These are phyloP conservation scores for Stylosanthes scabra DNA, from an alignment of 331 rosid species.

Conservation along the genomic window DNA sequence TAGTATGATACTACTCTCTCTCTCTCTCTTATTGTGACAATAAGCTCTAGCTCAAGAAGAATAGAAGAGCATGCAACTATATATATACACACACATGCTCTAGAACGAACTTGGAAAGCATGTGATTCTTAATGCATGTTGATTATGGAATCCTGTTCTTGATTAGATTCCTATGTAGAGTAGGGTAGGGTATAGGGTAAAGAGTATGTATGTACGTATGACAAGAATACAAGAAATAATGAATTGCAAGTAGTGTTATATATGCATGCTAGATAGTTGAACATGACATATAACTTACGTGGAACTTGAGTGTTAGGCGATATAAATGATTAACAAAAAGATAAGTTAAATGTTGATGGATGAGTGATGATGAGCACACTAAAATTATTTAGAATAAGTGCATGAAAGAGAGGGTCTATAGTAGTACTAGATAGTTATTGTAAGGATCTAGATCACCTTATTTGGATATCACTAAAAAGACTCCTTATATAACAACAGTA, in stretches of 20 bases:
- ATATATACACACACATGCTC: slow-evolving; percentile 14
- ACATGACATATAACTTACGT: too few species aligned
- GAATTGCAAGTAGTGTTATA: not conserved
- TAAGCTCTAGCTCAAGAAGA: slow-evolving; percentile 34
- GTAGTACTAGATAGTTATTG: too few species aligned
- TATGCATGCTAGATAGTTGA: too few species aligned
- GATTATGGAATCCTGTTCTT: slow-evolving; percentile 50
- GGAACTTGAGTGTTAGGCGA: too few species aligned
- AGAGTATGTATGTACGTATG: not conserved
- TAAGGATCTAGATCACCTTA: too few species aligned
- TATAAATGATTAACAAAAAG: too few species aligned
- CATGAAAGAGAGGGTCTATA: too few species aligned
- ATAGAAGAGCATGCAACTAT: slow-evolving; percentile 23
- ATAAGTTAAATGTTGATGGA: too few species aligned
- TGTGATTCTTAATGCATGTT: slow-evolving; percentile 47
- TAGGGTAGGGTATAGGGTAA: not conserved
- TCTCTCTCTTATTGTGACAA: not conserved
- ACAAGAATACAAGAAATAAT: slow-evolving; percentile 18
- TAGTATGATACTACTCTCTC: not conserved
- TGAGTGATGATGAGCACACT: too few species aligned
- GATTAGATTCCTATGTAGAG: slow-evolving; percentile 32
- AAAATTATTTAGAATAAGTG: too few species aligned
- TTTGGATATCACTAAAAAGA: too few species aligned
- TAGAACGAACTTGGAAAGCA: not conserved
- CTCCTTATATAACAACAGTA: too few species aligned